Evolutionary conservation across 805 yeast genomes (phyloP).

Genomic region (Starmerella cellae): DNA sequence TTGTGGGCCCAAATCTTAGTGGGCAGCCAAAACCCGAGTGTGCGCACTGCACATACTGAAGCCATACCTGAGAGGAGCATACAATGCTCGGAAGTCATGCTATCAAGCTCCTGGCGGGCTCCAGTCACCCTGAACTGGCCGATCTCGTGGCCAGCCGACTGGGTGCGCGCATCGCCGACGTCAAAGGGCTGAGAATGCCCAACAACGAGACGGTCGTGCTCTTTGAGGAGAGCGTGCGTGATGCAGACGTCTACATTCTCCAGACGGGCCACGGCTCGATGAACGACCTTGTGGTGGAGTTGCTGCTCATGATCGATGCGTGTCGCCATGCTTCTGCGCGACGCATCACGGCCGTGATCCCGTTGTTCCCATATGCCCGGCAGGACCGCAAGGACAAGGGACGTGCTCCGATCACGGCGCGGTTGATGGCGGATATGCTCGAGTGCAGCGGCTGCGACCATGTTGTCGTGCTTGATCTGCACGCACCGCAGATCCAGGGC

Average conservation of each 20-base stretch:
- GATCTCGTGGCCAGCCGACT: slow-evolving; percentile 51
- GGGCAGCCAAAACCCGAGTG: too few species aligned
- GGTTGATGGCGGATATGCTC: slow-evolving; percentile 77
- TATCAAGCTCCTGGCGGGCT: slow-evolving; percentile 49
- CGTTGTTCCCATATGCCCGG: slow-evolving; percentile 92
- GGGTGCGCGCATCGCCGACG: slow-evolving; percentile 54
- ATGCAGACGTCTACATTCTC: slow-evolving; percentile 73
- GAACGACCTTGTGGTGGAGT: slow-evolving; percentile 77
- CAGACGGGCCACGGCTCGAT: slow-evolving; percentile 80
- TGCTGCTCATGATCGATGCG: slow-evolving; percentile 81
- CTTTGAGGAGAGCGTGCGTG: slow-evolving; percentile 77
- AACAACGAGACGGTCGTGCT: slow-evolving; percentile 82
- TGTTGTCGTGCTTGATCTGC: slow-evolving; percentile 91
- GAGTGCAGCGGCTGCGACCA: slow-evolving; percentile 93
- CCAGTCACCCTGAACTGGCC: slow-evolving; percentile 80
- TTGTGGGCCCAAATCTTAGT: not conserved
- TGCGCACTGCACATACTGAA: too few species aligned
- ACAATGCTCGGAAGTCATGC: slow-evolving; percentile 16
- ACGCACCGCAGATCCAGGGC: slow-evolving; percentile 96
- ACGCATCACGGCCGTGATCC: slow-evolving; percentile 84
- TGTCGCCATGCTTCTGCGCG: slow-evolving; percentile 94
- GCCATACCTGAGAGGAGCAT: not conserved
- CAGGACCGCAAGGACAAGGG: slow-evolving; percentile 95
- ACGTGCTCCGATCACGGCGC: slow-evolving; percentile 93
- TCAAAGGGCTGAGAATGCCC: slow-evolving; percentile 73